phyloP scores from a whole-genome alignment of 805 yeast species.

The Cyberlindnera japonica region DNA sequence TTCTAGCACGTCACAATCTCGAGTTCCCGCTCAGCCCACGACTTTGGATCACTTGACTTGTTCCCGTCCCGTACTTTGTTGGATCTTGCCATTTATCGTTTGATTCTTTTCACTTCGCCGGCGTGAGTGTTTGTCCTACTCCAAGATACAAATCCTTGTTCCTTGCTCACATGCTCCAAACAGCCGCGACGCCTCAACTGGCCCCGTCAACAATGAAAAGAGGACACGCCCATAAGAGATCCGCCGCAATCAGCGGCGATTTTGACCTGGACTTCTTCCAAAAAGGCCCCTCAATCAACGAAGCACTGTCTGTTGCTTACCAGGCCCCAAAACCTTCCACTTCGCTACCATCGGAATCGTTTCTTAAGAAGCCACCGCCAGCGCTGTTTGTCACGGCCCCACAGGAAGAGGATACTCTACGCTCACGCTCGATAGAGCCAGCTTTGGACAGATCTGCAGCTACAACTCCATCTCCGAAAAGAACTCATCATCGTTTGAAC shows the following conservation, averaged over 20 bases:
- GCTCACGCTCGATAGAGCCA: slow-evolving; percentile 3
- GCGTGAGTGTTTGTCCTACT: no score
- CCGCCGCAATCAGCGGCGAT: slow-evolving; percentile 87
- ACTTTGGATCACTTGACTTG: neutral
- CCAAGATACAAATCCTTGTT: no score
- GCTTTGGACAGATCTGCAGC: slow-evolving; percentile 2
- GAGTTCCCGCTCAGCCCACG: neutral
- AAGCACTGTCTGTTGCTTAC: slow-evolving; percentile 9
- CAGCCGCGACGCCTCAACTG: slow-evolving; percentile 17
- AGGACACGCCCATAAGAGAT: slow-evolving; percentile 77
- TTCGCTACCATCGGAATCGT: slow-evolving; percentile 10
- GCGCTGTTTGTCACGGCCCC: slow-evolving; percentile 17
- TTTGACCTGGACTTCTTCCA: slow-evolving; percentile 44
- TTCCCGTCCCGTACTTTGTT: neutral
- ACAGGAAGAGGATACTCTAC: slow-evolving; percentile 1
- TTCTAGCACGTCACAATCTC: no score
- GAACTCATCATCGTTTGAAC: slow-evolving; percentile 32
- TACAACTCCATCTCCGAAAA: slow-evolving; percentile 23
- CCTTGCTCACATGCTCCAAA: slow-evolving; percentile 14
- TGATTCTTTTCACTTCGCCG: neutral
- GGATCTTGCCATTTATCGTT: neutral
- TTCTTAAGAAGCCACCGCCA: slow-evolving; percentile 11
- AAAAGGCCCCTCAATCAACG: slow-evolving; percentile 20
- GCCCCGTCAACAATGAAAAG: slow-evolving; percentile 33
- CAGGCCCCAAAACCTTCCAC: slow-evolving; percentile 8